A percentile compares a stretch with the other conserved stretches of the same genome.
These are phyloP conservation scores for Samsoniella hepiali DNA, from an alignment of 2,329 filamentous ascomycete genomes.

Conservation along the genomic window DNA sequence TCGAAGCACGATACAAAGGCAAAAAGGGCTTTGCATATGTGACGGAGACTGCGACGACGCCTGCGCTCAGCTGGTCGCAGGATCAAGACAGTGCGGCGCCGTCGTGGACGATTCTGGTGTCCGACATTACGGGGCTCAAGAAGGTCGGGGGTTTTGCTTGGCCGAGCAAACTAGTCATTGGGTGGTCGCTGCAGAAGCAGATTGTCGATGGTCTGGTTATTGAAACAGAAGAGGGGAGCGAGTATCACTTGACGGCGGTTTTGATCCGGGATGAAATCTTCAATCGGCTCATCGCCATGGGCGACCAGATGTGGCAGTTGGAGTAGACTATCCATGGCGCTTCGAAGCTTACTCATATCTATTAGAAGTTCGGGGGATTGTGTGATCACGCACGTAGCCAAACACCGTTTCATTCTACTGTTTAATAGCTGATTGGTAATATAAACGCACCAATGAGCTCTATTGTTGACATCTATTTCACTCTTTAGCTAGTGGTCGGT, in stretches of 20 bases:
- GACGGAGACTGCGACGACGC: constrained; percentile 62
- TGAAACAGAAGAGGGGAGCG: constrained; percentile 52
- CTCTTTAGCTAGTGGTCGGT: constrained; percentile 53
- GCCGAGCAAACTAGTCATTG: constrained; percentile 80
- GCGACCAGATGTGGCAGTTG: constrained; percentile 78
- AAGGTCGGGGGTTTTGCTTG: constrained; percentile 80
- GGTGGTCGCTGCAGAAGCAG: constrained; percentile 71
- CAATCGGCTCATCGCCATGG: constrained; percentile 73
- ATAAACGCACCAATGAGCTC: too few species aligned
- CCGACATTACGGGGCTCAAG: constrained; percentile 68
- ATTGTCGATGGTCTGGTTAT: constrained; percentile 74
- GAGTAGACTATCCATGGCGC: constrained; percentile 45
- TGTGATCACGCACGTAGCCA: too few species aligned
- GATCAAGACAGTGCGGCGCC: constrained; percentile 55
- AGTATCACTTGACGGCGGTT: constrained; percentile 66
- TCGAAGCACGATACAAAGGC: constrained; percentile 67
- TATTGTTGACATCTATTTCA: not conserved
- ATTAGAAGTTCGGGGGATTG: too few species aligned
- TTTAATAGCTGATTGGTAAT: too few species aligned
- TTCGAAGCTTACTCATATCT: too few species aligned
- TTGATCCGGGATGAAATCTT: constrained; percentile 73
- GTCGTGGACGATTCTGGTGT: constrained; percentile 66
- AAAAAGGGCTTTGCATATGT: constrained; percentile 72
- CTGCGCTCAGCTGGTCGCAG: constrained; percentile 63
- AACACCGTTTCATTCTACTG: too few species aligned